Evolutionary conservation across 768 basidiomycete species (phyloP).

Genomic region (Suillus placidus): DNA sequence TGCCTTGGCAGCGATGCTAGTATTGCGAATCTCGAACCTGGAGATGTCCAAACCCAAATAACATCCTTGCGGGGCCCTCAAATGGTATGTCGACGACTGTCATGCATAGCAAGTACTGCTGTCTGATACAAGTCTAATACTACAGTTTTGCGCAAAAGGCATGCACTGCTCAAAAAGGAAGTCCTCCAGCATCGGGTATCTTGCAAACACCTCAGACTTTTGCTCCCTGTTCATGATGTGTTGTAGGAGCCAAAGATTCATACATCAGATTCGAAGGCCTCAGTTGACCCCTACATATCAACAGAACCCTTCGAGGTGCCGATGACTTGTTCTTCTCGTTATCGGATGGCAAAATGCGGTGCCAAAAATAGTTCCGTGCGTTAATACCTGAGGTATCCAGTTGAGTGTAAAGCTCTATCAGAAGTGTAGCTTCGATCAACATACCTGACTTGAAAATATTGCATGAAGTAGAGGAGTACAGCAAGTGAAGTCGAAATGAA

Average conservation of each 20-base stretch:
- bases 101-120: not conserved
- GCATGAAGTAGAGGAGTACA: not conserved
- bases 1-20: not conserved
- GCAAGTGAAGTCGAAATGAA: not conserved
- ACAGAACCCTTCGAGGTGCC: not conserved
- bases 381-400: not conserved
- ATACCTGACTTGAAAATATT: not conserved
- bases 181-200: not conserved
- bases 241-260: not conserved
- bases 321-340: not conserved
- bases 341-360: not conserved
- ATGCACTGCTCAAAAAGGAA: not conserved
- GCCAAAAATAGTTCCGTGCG: not conserved
- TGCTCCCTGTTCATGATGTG: not conserved
- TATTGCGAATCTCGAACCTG: not conserved
- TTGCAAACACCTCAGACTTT: not conserved
- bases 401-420: not conserved
- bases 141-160: not conserved
- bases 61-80: not conserved
- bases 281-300: not conserved
- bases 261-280: slow-evolving; percentile 1
- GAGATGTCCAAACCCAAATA: not conserved
- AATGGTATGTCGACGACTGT: not conserved
- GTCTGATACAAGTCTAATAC: not conserved
- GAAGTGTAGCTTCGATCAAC: not conserved